Evolutionary conservation across 2,329 filamentous ascomycete genomes (phyloP).

Genomic region (Hymenoscyphus infarciens): DNA sequence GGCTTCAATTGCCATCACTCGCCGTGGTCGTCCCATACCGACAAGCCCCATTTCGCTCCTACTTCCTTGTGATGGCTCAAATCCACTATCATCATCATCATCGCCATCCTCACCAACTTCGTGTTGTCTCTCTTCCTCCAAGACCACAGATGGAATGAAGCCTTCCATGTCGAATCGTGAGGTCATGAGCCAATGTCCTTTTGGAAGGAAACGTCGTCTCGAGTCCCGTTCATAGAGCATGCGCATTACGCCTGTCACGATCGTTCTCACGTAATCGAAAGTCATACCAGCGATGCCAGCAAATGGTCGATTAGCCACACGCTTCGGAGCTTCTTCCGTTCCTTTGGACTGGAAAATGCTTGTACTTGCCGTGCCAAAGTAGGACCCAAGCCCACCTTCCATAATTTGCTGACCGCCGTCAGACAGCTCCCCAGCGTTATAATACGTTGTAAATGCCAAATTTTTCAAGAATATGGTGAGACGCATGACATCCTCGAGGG

Average conservation of each 20-base stretch:
- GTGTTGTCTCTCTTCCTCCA: conserved; percentile 78
- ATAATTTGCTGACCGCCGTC: conserved; percentile 39
- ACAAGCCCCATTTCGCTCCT: conserved; percentile 41
- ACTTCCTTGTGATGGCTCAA: conserved; percentile 36
- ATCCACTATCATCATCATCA: conserved; percentile 40
- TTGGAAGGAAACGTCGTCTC: conserved; percentile 74
- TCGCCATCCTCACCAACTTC: conserved; percentile 61
- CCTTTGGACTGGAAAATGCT: conserved; percentile 23
- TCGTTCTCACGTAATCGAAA: conserved; percentile 72
- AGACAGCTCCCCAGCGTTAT: conserved; percentile 67
- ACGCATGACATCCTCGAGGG: conserved; percentile 65
- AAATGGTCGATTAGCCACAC: conserved; percentile 42
- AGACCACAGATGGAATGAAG: conserved; percentile 81
- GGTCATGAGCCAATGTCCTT: conserved; percentile 93
- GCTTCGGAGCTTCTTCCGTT: conserved; percentile 16
- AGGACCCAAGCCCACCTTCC: conserved; percentile 43
- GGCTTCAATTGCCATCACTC: conserved; percentile 59
- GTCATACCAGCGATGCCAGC: conserved; percentile 68
- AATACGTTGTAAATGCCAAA: conserved; percentile 83
- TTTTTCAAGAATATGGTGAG: conserved; percentile 87
- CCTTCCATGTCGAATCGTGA: conserved; percentile 80
- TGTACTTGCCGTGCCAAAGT: conserved; percentile 38
- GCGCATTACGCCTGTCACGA: conserved; percentile 74
- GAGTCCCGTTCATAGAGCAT: conserved; percentile 95
- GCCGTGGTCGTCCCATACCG: conserved; percentile 58